A percentile compares a stretch with the other conserved stretches of the same genome.
Conservation (phyloP, 2,329 filamentous ascomycete genomes). For the Fusarium avenaceum region DNA sequence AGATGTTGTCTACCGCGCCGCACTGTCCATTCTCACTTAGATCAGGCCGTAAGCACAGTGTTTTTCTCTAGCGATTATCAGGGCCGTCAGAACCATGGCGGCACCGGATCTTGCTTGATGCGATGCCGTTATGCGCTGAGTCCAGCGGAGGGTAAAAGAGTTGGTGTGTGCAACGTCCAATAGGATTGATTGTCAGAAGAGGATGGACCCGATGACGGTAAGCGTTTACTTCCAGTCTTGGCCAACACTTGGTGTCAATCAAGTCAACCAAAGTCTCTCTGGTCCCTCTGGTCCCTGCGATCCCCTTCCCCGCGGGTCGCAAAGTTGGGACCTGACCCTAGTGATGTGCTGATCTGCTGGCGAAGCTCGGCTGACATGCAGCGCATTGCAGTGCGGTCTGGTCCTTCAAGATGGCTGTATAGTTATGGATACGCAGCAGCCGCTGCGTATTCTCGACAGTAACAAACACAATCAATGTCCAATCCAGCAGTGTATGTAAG, state of each 20-base stretch:
- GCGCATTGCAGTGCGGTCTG: not conserved
- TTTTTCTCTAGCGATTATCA: constrained; percentile 6
- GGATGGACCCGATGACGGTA: constrained; percentile 40
- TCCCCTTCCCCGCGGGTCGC: constrained; percentile 14
- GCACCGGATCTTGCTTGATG: constrained; percentile 35
- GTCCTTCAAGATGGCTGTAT: constrained; percentile 35
- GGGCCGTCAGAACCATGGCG: constrained; percentile 2
- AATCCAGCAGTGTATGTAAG: not conserved
- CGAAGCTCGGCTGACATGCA: constrained; percentile 43
- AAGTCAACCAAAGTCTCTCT: constrained; percentile 41
- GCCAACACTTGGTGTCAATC: constrained; percentile 39
- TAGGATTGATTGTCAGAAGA: constrained; percentile 24
- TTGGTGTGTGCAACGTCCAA: constrained; percentile 19
- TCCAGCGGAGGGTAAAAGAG: not conserved
- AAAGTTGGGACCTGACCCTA: constrained; percentile 38
- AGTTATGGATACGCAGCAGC: not conserved
- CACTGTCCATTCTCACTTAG: not conserved
- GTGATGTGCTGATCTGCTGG: constrained; percentile 38
- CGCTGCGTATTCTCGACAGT: not conserved
- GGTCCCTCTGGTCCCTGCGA: not conserved
- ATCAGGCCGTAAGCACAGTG: constrained; percentile 7
- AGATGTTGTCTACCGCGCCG: constrained; percentile 6
- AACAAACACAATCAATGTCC: constrained; percentile 1
- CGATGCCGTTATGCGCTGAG: constrained; percentile 22
- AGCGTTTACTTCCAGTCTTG: constrained; percentile 37